Evolutionary conservation across 2,329 filamentous ascomycete genomes (phyloP), one percentile per base, ranked within the genome.

Genomic region (Conoideocrella luteorostrata): DNA sequence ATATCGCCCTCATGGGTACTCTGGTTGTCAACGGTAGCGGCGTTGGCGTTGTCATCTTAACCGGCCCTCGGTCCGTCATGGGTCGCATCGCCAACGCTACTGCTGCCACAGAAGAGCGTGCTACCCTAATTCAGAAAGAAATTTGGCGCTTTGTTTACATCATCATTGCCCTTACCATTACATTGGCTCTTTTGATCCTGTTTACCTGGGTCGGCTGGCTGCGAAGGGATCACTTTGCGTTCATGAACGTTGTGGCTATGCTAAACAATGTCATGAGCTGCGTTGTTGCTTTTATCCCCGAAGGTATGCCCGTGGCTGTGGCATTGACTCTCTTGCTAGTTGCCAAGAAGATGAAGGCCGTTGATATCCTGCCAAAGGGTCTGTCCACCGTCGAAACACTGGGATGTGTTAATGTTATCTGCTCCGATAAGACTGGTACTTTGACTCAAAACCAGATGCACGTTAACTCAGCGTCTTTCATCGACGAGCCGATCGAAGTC

Each of bases 191-290:
- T 0, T 33, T 64, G 0, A 72, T 76, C 17, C 51, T 69, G 3
- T 58, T 76, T 35, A 68, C 70, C 1, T 76, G 68, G 68, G 52
- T 58, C 4, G 64, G 56, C 3, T 71, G 68, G 68, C 51, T 71
- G 2, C 55, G 63, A 0, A 50, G 50, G 4, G 59, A 68, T 4
- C 66, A 70, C 39, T 44, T 41, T 3, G 50, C 28, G 0, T 70
- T 60, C 56, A 66, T 71, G 58, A 64, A 59, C 23, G 65, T 69
- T 6, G 66, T 67, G 17, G 60, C 59, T 0, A 69, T 70, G 62
- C 56, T 71, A 1, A 66, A 68, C 56, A 65, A 69, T n/a, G 65
- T 67, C 41, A 69, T 71, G 62, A 65, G 65, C 13, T 68, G 65
- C 15, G 50, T 69, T 15, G 63, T 67, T 3, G 64, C 63, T 2